Evolutionary conservation across 305 asterid genomes (phyloP), one percentile per base, ranked within the genome.

Genomic region (Solanum hybrid): DNA sequence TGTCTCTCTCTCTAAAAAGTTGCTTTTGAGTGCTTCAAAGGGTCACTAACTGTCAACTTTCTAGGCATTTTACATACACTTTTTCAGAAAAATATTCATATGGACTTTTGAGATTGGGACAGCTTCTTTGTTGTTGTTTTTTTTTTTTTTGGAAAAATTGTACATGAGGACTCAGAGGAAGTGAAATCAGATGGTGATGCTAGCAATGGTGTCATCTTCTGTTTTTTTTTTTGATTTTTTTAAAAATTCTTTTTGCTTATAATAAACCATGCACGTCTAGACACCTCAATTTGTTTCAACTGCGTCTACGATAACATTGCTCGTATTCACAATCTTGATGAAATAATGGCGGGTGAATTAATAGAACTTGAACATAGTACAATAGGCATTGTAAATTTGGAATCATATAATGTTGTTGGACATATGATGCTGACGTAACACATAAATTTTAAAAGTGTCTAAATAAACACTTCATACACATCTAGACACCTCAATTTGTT

Each of bases 1-100:
- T 7, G 10, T 84, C 69, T 64, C 37, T 90, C 37, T 90, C 85
- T 60, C 37, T 51, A 36, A 91, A 92, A 91, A 87, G 94, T 90
- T 88, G 92, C 90, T 93, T 91, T 92, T 90, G 73, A 91, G 94
- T 95, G 96, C 94, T 89, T 85, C 86, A 77, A 91, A 91, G 91
- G 93, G 94, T 86, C 35, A 64, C 32, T 42, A 29, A 46, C 87
- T 46, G 87, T 8, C 88, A 89, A 91, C 94, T 88, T 93, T 93
- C 92, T 91, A 89, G 92, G 91, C 91, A 27, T 88, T 84, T 72
- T 37, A 22, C 29, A 69, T 38, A n/a, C n/a, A 27, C 12, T 87
- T 60, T 72, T 37, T 24, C 69, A 60, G 35, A 84, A 84, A 84
- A 84, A 84, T 84, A 84, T 29, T 84, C 87, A 29, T 17, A 29